phyloP scores from a whole-genome alignment of 2,329 filamentous ascomycete species.

The Xylaria sp. region DNA sequence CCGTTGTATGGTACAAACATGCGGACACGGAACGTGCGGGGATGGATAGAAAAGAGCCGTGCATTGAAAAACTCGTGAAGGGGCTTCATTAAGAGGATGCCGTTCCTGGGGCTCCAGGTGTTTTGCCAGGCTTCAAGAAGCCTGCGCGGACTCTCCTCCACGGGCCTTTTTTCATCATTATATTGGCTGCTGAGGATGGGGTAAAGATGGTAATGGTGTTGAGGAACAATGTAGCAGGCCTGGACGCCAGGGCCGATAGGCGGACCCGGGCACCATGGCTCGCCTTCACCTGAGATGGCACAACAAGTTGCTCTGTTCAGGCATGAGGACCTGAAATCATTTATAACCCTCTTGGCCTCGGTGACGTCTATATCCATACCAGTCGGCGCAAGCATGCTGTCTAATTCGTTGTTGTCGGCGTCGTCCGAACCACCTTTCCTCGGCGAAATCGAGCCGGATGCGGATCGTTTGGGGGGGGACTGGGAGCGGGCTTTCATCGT shows the following conservation, averaged over 20 bases:
- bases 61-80: conserved; percentile 15
- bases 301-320: conserved; percentile 11
- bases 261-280: conserved; percentile 13
- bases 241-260: conserved; percentile 10
- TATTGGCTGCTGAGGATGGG: not conserved
- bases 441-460: conserved; percentile 15
- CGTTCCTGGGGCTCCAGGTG: conserved; percentile 20
- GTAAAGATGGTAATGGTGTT: conserved; percentile 24
- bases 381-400: conserved; percentile 7
- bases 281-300: conserved; percentile 23
- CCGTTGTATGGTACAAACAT: conserved; percentile 22
- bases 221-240: conserved; percentile 27
- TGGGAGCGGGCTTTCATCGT: conserved; percentile 7
- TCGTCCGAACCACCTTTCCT: conserved; percentile 4
- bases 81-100: conserved; percentile 20
- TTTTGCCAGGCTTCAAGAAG: conserved; percentile 21
- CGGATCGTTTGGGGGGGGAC: conserved; percentile 15
- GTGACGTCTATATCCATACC: conserved; percentile 4
- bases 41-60: conserved; percentile 29
- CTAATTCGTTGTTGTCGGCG: not conserved
- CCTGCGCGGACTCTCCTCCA: conserved; percentile 6
- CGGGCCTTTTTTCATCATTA: not conserved
- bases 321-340: conserved; percentile 21
- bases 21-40: conserved; percentile 1
- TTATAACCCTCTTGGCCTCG: conserved; percentile 5